Percentiles rank a stretch among this genome's conserved stretches.
phyloP scores from a whole-genome alignment of 352 stramenopile genomes.

The Phytophthora rubi region DNA sequence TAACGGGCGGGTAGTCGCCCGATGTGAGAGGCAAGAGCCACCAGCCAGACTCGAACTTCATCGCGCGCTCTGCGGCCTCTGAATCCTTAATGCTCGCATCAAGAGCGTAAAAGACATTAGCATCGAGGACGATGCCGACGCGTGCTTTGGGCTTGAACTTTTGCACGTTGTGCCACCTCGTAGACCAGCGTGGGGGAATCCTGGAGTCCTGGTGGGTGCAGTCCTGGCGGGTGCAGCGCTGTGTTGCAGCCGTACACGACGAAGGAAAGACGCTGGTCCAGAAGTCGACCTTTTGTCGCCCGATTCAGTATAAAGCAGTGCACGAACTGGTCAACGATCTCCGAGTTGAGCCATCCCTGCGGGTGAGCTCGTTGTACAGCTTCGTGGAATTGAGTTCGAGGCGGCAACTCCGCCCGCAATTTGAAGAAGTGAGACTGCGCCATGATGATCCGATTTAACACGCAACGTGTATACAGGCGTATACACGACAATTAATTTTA shows the following conservation, averaged over 20 bases:
- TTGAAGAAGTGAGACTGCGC: no score
- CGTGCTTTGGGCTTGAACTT: slow-evolving; percentile 76
- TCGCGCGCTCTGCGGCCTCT: slow-evolving; percentile 69
- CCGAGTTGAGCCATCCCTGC: slow-evolving; percentile 17
- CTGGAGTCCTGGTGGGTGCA: slow-evolving; percentile 17
- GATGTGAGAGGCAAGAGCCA: slow-evolving; percentile 87
- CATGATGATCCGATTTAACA: no score
- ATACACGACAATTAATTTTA: no score
- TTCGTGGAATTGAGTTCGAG: neutral
- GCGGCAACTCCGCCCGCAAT: no score
- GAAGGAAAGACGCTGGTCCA: slow-evolving; percentile 92
- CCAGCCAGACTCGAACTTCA: slow-evolving; percentile 91
- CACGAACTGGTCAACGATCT: slow-evolving; percentile 65
- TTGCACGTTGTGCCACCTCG: slow-evolving; percentile 78
- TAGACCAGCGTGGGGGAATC: slow-evolving; percentile 49
- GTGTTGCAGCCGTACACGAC: slow-evolving; percentile 85
- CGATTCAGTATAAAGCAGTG: slow-evolving; percentile 91
- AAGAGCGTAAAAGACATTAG: slow-evolving; percentile 75
- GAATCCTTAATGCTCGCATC: slow-evolving; percentile 34
- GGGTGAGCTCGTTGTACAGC: slow-evolving; percentile 45
- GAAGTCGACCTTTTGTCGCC: slow-evolving; percentile 85
- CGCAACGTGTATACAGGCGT: no score
- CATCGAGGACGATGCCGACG: slow-evolving; percentile 92
- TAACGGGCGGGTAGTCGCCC: slow-evolving; percentile 91
- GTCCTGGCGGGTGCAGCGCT: slow-evolving; percentile 46